Percentiles rank a stretch among this genome's conserved stretches.
Evolutionary conservation across 2,329 filamentous ascomycete genomes (phyloP).

Genomic region (Fusarium robinianum): DNA sequence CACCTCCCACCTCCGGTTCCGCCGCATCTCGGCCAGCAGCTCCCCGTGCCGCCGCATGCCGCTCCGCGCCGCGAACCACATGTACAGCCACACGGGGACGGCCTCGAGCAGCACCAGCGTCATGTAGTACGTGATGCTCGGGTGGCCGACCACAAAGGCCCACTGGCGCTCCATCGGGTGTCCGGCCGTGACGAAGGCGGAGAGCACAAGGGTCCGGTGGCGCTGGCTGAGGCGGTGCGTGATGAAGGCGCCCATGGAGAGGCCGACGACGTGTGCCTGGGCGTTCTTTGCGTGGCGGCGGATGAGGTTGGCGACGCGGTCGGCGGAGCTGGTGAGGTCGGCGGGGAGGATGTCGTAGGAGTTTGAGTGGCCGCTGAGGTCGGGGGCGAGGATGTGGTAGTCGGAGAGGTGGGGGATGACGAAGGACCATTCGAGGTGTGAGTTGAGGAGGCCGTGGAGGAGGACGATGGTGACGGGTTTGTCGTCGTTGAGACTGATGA

Average conservation of each 20-base stretch:
- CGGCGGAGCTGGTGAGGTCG: constrained; percentile 38
- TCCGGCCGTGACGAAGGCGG: constrained; percentile 43
- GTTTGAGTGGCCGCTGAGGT: constrained; percentile 47
- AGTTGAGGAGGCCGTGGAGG: constrained; percentile 41
- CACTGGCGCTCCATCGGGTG: constrained; percentile 37
- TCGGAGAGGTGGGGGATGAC: constrained; percentile 42
- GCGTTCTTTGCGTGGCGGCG: constrained; percentile 41
- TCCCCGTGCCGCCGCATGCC: constrained; percentile 37
- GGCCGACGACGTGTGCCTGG: constrained; percentile 46
- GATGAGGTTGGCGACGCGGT: constrained; percentile 44
- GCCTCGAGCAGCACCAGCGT: constrained; percentile 34
- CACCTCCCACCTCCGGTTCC: constrained; percentile 39
- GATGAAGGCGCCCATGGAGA: constrained; percentile 48
- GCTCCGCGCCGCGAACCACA: constrained; percentile 32
- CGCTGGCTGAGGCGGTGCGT: constrained; percentile 38
- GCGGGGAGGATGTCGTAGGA: constrained; percentile 41
- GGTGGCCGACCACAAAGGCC: constrained; percentile 33
- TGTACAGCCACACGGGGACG: constrained; percentile 37
- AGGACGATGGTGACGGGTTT: constrained; percentile 39
- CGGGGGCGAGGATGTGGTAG: constrained; percentile 47
- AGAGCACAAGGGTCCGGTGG: constrained; percentile 43
- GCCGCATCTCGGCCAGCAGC: constrained; percentile 41
- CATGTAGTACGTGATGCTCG: constrained; percentile 35
- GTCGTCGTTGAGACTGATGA: constrained; percentile 37
- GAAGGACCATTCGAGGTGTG: constrained; percentile 41